These are phyloP conservation scores for Colletotrichum orbiculare DNA, from an alignment of 2,329 filamentous ascomycete species.

Conservation along the genomic window DNA sequence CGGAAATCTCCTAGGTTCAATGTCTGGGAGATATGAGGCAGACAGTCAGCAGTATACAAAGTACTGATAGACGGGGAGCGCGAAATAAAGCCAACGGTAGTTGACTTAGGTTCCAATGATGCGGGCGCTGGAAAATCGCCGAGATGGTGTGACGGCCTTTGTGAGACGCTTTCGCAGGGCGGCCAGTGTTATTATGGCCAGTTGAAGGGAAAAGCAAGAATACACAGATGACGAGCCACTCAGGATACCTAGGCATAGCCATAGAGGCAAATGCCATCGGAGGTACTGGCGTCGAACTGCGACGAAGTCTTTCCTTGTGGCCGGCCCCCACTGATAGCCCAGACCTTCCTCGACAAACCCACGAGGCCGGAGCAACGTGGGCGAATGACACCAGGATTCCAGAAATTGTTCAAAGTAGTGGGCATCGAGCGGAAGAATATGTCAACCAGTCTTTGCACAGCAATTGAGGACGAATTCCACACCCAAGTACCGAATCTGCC, in stretches of 20 bases:
- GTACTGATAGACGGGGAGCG: not conserved
- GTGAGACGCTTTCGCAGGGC: slow-evolving; percentile 18
- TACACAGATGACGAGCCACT: too few relatives aligned
- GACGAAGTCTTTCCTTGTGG: not conserved
- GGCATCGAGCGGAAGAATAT: not conserved
- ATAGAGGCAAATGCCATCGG: too few relatives aligned
- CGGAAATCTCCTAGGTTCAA: not conserved
- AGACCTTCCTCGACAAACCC: slow-evolving; percentile 4
- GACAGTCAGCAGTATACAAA: too few relatives aligned
- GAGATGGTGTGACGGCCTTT: slow-evolving; percentile 7
- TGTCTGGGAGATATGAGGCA: not conserved
- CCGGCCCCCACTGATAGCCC: slow-evolving; percentile 8
- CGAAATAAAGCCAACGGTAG: not conserved
- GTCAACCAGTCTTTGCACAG: slow-evolving; percentile 31
- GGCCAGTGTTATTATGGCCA: slow-evolving; percentile 21
- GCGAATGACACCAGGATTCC: not conserved
- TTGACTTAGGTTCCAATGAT: not conserved
- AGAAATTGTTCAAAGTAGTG: too few relatives aligned
- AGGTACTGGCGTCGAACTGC: too few relatives aligned
- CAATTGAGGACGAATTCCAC: slow-evolving; percentile 7
- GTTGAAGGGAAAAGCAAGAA: slow-evolving; percentile 14
- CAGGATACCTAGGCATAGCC: too few relatives aligned
- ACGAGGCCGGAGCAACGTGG: slow-evolving; percentile 1
- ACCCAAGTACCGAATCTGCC: slow-evolving; percentile 18
- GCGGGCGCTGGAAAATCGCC: not conserved